Evolutionary conservation across 495 filamentous ascomycete genomes (phyloP), one percentile per base, ranked within the genome.

Genomic region (Penicilliopsis zonata): DNA sequence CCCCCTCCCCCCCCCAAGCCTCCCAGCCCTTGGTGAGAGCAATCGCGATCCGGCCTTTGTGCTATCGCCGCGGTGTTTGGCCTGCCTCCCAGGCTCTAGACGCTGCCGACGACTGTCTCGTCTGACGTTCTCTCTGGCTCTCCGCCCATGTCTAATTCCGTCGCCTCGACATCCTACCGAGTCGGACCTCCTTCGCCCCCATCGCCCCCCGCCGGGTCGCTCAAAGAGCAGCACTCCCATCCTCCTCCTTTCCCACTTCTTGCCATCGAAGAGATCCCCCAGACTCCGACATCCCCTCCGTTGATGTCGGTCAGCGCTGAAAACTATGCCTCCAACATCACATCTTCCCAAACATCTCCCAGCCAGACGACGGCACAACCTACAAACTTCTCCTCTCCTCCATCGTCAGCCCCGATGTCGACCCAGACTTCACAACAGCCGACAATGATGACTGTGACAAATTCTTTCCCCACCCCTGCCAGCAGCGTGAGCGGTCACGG

Each of bases 251-350:
- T n/a, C n/a, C n/a, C n/a, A n/a, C n/a, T n/a, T n/a, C n/a, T n/a
- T n/a, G n/a, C n/a, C n/a, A n/a, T n/a, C 50, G 55, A 62, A 37
- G 52, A 54, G 24, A 53, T 52, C 23, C 63, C 59, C 27, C 61
- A 59, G 45, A 57, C 62, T 22, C 62, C 60, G 46, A 56, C 52
- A 53, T 65, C 63, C 17, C 61, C 63, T 62, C 55, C 59, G 61
- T 67, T 65, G 59, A 67, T 67, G 63, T 65, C 61, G 56, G 59
- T 65, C 49, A 59, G 55, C 49, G 55, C 63, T 52, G 52, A 50
- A 42, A 63, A 52, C 41, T 53, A 67, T 67, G 63, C 53, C 56
- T 52, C 53, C 49, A 53, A 53, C 46, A 49, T 65, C 49, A 44
- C 50, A 53, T 52, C 58, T 46, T 50, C 54, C 46, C 61, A 65